Evolutionary conservation across 1,139 yeast genomes (phyloP).

Genomic region (Ogataea hybrid): DNA sequence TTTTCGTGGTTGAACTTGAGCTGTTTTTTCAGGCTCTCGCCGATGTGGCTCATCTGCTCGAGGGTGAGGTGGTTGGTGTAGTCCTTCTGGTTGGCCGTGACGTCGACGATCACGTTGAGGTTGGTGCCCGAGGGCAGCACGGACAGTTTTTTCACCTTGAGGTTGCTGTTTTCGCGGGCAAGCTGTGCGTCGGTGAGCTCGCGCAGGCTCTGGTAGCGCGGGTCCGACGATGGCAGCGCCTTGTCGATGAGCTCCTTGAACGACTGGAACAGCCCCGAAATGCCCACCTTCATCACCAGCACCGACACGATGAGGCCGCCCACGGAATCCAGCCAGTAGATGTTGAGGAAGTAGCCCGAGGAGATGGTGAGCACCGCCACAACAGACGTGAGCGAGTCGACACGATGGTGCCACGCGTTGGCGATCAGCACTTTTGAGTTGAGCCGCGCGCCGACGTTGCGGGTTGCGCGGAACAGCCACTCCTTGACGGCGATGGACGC

Average conservation of each 20-base stretch:
- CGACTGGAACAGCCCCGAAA: conserved; percentile 67
- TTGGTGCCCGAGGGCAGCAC: conserved; percentile 76
- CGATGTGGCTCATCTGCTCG: conserved; percentile 45
- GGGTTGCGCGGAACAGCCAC: conserved; percentile 78
- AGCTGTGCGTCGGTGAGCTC: conserved; percentile 37
- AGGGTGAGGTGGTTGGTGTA: conserved; percentile 44
- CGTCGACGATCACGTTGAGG: conserved; percentile 38
- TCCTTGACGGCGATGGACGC: conserved; percentile 86
- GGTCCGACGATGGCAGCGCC: conserved; percentile 41
- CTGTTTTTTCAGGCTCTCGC: conserved; percentile 31
- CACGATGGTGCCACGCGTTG: conserved; percentile 98
- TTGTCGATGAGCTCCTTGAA: conserved; percentile 74
- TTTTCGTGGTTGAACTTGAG: conserved; percentile 34
- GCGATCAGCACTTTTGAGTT: conserved; percentile 91
- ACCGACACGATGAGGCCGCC: conserved; percentile 88
- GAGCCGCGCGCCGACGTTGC: conserved; percentile 69
- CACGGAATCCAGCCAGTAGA: conserved; percentile 84
- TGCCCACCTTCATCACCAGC: conserved; percentile 82
- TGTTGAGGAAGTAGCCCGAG: conserved; percentile 72
- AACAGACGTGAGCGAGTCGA: conserved; percentile 86
- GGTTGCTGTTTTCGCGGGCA: conserved; percentile 35
- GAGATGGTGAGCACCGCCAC: conserved; percentile 90
- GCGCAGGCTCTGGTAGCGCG: conserved; percentile 40
- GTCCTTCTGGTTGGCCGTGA: conserved; percentile 39
- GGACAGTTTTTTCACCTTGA: conserved; percentile 45